Evolutionary conservation across 2,329 filamentous ascomycete genomes (phyloP), one percentile per base, ranked within the genome.

Genomic region (Diaporthe ampelina): DNA sequence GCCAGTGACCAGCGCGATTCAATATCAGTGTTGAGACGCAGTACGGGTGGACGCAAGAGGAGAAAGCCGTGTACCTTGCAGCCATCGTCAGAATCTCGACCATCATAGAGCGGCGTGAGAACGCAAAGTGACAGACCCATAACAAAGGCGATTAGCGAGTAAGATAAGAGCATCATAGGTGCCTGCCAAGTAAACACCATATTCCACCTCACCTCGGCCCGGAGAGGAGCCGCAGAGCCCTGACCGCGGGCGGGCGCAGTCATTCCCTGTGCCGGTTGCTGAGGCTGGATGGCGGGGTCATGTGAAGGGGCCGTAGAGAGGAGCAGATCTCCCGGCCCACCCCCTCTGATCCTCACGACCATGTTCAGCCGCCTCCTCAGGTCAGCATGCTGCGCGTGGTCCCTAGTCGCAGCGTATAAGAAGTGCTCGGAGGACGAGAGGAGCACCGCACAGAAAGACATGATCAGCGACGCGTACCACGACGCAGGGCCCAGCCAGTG

Each of bases 131-230:
- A 35, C 43, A 65, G 50, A 21, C 59, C 59, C 11, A 75, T 65
- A 5, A 80, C 58, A 58, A 80, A 80, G 6, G 73, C 76, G 17
- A 79, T 74, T 13, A 78, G 72, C 6, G 78, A 77, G 72, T 80
- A 80, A 4, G 78, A 76, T 50, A 80, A 67, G 11, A 80, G 77
- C 79, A 80, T 80, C 71, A 80, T 79, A 13, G 79, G 78, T 35
- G 79, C 79, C 74, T 80, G 79, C 79, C 79, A 81, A 0, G 79
- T 80, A 63, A 80, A 80, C 1, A 79, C 76, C 79, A 80, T 80
- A 26, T 80, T 80, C 79, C 78, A 80, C 8, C 78, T 76, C n/a
- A 80, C 73, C 21, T 70, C 48, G 3, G 75, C 79, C 50, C 71
- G 40, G 15, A 73, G 11, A 21, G 37, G 37, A 3, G 17, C 7